Evolutionary conservation across 2,329 filamentous ascomycete genomes (phyloP).

Genomic region (Calonectria leucothoes): DNA sequence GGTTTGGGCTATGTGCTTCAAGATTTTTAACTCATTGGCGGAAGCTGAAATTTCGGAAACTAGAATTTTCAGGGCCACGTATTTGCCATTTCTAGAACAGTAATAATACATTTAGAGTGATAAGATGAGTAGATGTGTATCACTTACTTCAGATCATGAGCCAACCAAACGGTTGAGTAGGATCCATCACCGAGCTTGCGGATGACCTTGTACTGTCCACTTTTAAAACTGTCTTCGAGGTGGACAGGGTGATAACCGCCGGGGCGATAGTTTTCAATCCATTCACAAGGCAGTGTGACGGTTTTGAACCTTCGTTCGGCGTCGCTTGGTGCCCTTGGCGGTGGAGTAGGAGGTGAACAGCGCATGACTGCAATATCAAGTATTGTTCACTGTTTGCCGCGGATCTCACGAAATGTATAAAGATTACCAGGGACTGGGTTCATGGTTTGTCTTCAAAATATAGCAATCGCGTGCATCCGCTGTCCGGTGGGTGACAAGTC

Average conservation of each 20-base stretch:
- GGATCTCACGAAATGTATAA: too few species aligned
- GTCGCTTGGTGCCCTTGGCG: not conserved
- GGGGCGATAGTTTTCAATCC: not conserved
- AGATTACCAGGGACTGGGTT: too few species aligned
- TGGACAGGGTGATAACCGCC: not conserved
- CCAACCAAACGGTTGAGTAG: not conserved
- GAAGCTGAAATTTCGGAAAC: not conserved
- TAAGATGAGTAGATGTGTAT: too few species aligned
- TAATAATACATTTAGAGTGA: not conserved
- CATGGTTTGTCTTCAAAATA: too few species aligned
- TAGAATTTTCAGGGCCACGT: not conserved
- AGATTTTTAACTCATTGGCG: not conserved
- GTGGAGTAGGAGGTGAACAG: not conserved
- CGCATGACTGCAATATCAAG: not conserved
- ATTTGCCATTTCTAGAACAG: not conserved
- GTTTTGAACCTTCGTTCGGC: not conserved
- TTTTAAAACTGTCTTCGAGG: not conserved
- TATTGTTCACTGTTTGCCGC: too few species aligned
- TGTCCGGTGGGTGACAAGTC: too few species aligned
- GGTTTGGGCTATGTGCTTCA: not conserved
- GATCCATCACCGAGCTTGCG: not conserved
- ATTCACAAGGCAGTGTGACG: not conserved
- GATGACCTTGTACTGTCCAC: not conserved
- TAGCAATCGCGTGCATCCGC: too few species aligned
- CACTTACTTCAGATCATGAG: not conserved